These are phyloP conservation scores for Solanum aculeatissimum DNA, from an alignment of 305 asterid genomes.

Conservation along the genomic window DNA sequence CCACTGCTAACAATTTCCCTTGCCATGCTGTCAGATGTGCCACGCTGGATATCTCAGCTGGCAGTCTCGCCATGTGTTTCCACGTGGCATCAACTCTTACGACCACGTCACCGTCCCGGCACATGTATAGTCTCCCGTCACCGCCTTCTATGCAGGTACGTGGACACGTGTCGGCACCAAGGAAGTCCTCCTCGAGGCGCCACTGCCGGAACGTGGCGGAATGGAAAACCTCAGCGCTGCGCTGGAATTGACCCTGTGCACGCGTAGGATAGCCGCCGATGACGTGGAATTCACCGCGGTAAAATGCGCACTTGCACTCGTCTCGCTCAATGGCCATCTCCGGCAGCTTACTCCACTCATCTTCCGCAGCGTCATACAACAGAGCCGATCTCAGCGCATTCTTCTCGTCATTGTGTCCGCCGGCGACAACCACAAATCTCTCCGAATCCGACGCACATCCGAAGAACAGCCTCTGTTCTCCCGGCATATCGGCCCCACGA, in stretches of 20 bases:
- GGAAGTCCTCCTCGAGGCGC: conserved; percentile 37
- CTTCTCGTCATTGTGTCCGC: conserved; percentile 69
- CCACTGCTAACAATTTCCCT: conserved; percentile 45
- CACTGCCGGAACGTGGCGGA: conserved; percentile 22
- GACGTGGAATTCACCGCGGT: conserved; percentile 46
- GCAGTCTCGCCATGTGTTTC: conserved; percentile 23
- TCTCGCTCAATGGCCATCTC: conserved; percentile 73
- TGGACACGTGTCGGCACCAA: conserved; percentile 29
- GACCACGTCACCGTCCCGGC: conserved; percentile 19
- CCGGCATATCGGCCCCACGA: conserved; percentile 66
- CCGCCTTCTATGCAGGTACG: conserved; percentile 21
- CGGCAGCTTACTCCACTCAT: conserved; percentile 41
- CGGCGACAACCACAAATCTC: conserved; percentile 50
- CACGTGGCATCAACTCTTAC: conserved; percentile 17
- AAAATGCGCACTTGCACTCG: conserved; percentile 43
- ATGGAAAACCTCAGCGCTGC: conserved; percentile 41
- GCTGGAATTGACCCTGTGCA: conserved; percentile 49
- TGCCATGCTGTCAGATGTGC: conserved; percentile 35
- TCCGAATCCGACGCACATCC: conserved; percentile 52
- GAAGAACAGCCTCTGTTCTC: conserved; percentile 45
- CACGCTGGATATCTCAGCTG: conserved; percentile 12
- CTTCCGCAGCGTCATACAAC: conserved; percentile 42
- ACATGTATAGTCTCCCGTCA: conserved; percentile 15
- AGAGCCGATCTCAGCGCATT: conserved; percentile 50
- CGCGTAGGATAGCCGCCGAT: conserved; percentile 60